Evolutionary conservation across 495 filamentous ascomycete genomes (phyloP).

Genomic region (Bathelium albidoporum): DNA sequence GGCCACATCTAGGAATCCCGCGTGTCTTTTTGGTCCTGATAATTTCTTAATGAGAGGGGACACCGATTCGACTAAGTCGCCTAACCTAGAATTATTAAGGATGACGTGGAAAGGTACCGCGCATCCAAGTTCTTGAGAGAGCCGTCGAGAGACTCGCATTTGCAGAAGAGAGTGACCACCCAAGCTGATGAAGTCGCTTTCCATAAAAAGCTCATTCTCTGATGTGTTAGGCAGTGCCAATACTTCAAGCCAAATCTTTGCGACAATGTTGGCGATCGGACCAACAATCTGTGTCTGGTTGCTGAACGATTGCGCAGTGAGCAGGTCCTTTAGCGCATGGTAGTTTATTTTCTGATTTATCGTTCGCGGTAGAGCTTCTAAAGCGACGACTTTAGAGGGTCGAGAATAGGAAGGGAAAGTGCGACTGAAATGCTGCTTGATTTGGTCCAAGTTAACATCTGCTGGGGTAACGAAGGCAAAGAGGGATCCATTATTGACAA

Average conservation of each 20-base stretch:
- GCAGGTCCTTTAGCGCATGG: background rate
- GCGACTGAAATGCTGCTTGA: background rate
- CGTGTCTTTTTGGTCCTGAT: background rate
- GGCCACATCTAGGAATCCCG: background rate
- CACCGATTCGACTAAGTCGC: background rate
- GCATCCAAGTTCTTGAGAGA: background rate
- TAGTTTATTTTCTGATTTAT: conserved; percentile 11
- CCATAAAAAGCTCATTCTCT: background rate
- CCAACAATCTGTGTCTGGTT: background rate
- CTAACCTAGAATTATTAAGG: background rate
- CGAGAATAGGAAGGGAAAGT: background rate
- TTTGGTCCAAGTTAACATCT: background rate
- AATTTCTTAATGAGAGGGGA: background rate
- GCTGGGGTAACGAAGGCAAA: background rate
- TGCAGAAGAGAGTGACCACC: conserved; percentile 12
- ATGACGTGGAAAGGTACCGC: background rate
- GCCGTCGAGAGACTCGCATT: conserved; percentile 4
- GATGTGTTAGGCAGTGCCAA: background rate
- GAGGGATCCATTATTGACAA: background rate
- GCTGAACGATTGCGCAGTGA: background rate
- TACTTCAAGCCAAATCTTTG: background rate
- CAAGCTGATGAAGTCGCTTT: conserved; percentile 9
- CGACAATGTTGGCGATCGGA: background rate
- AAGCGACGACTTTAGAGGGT: background rate
- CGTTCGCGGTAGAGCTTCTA: conserved; percentile 7